Base-by-base conservation (phyloP, 352 stramenopile species). In the Phytophthora macrochlamydospora region DNA sequence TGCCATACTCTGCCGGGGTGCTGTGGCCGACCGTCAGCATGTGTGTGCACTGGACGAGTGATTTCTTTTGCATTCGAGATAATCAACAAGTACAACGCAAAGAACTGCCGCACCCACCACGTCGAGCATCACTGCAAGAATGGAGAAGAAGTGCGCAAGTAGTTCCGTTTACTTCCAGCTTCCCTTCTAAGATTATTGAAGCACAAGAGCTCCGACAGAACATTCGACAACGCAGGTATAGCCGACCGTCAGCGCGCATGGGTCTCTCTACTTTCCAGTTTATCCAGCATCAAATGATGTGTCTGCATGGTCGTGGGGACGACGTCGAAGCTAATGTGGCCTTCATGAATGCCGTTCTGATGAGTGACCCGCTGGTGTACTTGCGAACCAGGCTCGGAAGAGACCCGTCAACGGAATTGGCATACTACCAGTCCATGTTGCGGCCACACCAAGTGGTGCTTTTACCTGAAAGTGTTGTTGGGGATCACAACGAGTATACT, bases 51-150 rank as follows among this genome's bases (percentile, higher is more conserved):
- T 77, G 72, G 72, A 73, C 64, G 1, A 75, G 65, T 11, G 69
- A 80, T 35, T 80, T 73, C 33, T 80, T 66, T 31, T 77, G 66
- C 35, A 67, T 78, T 28, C 59, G 49, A 55, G 59, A 76, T 31
- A 38, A 65, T 9, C 51, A 43, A 14, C 31, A 67, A 1, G 43
- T 46, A 18, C 44, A 44, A 9, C 42, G 30, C 24, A 38, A 60
- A 35, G 29, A 67, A 49, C 57, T 62, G 29, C 30, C 42, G 28
- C 55, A 51, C 6, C 29, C 50, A 9, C 30, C 13, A 1, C 18
- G 40, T 1, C 4, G 30, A 50, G 33, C 50, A 33, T 11, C 50
- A 9, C 11, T 45, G 11, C 28, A 54, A 32, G 7, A 53, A 46
- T 12, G 32, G 38, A 13, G 40, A 51, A 38, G 52, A 33, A 6